Evolutionary conservation across 208 protist species (phyloP).

Genomic region (Balamuthia mandrillaris): DNA sequence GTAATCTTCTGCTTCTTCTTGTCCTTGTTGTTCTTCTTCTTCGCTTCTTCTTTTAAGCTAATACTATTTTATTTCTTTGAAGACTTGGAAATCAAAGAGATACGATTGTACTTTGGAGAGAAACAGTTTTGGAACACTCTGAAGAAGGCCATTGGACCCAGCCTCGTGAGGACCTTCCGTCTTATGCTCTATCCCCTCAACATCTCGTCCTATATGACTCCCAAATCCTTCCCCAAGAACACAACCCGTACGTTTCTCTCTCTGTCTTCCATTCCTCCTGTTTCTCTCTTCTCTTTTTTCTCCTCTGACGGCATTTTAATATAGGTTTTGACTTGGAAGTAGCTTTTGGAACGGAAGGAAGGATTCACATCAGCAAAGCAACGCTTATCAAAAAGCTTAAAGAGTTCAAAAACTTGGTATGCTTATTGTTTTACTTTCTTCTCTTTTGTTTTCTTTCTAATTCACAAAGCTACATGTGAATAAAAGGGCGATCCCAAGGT

Average conservation of each 20-base stretch:
- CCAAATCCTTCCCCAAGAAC: background rate
- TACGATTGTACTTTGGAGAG: background rate
- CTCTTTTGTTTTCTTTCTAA: background rate
- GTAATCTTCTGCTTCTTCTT: background rate
- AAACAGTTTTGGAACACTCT: background rate
- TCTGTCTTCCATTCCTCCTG: background rate
- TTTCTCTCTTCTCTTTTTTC: background rate
- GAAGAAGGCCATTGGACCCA: background rate
- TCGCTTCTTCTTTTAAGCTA: no score
- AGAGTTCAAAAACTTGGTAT: background rate
- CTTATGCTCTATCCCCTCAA: constrained; percentile 3
- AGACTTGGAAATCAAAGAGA: background rate
- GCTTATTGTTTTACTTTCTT: background rate
- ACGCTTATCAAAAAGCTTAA: background rate
- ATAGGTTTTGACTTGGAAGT: background rate
- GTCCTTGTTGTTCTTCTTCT: background rate
- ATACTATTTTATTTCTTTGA: no score
- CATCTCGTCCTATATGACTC: background rate
- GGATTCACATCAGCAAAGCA: constrained; percentile 13
- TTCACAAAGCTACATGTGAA: no score
- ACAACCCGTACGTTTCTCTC: background rate
- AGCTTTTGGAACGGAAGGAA: background rate
- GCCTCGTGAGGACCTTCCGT: background rate
- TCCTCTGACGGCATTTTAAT: background rate
- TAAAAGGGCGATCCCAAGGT: background rate